Evolutionary conservation across 768 basidiomycete genomes (phyloP).

Genomic region (Psilocybe subaeruginosa): DNA sequence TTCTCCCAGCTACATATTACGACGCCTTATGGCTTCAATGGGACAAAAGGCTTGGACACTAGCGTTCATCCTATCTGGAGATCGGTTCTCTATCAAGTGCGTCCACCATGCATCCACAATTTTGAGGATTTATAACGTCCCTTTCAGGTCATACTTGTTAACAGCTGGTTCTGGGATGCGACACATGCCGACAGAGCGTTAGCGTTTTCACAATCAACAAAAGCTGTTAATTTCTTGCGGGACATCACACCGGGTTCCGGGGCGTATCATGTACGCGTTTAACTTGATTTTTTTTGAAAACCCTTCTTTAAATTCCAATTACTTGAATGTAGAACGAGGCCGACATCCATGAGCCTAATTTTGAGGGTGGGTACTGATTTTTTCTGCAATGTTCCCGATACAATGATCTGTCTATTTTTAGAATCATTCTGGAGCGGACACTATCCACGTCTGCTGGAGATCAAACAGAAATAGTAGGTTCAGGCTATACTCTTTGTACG

Average conservation of each 20-base stretch:
- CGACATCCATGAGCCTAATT: constrained; percentile 30
- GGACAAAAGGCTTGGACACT: constrained; percentile 18
- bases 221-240: constrained; percentile 24
- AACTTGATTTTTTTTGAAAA: neutral
- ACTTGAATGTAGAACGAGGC: constrained; percentile 25
- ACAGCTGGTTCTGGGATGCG: constrained; percentile 19
- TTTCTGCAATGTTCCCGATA: too few relatives aligned
- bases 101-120: neutral
- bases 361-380: constrained; percentile 18
- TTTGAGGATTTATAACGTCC: neutral
- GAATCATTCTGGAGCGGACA: constrained; percentile 29
- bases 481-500: neutral
- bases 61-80: constrained; percentile 29
- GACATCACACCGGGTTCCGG: constrained; percentile 29
- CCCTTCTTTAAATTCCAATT: neutral
- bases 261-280: constrained; percentile 25
- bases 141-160: constrained; percentile 20
- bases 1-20: constrained; percentile 23
- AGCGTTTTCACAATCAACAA: constrained; percentile 21
- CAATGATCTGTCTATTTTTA: neutral
- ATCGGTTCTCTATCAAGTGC: constrained; percentile 28
- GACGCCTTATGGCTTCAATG: constrained; percentile 25
- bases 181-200: constrained; percentile 12
- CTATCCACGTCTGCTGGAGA: constrained; percentile 24
- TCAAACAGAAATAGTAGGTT: constrained; percentile 32